Evolutionary conservation across 768 basidiomycete genomes (phyloP).

Genomic region (Kockovaella imperatae): DNA sequence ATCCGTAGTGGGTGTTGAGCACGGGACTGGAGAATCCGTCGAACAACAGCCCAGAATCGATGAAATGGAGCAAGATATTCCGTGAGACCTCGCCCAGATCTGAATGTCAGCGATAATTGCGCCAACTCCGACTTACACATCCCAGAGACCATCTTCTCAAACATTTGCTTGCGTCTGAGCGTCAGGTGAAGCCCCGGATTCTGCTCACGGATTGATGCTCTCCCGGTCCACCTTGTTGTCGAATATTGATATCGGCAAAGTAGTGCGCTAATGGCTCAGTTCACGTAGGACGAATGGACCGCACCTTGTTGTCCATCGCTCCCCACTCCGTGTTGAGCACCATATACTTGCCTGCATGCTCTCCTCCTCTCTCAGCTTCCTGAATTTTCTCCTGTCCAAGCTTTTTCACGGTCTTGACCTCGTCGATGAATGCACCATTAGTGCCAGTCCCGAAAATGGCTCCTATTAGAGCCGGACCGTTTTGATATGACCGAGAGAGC

Average conservation of each 20-base stretch:
- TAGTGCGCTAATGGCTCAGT: slow-evolving; percentile 54
- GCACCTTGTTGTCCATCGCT: slow-evolving; percentile 85
- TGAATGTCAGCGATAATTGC: slow-evolving; percentile 12
- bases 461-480: slow-evolving; percentile 73
- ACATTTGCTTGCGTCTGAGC: slow-evolving; percentile 64
- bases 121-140: slow-evolving; percentile 55
- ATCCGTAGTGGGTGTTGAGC: slow-evolving; percentile 84
- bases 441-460: slow-evolving; percentile 98
- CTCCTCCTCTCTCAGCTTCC: slow-evolving; percentile 43
- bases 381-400: slow-evolving; percentile 56
- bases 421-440: slow-evolving; percentile 94
- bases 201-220: slow-evolving; percentile 72
- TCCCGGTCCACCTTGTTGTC: slow-evolving; percentile 88
- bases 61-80: slow-evolving; percentile 69
- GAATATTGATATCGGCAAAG: slow-evolving; percentile 77
- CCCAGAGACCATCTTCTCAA: slow-evolving; percentile 97
- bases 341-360: slow-evolving; percentile 57
- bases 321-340: slow-evolving; percentile 98
- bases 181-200: not conserved
- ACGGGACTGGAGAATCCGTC: slow-evolving; percentile 61
- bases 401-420: slow-evolving; percentile 75
- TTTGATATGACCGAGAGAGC: slow-evolving; percentile 85
- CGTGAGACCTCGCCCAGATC: slow-evolving; percentile 88
- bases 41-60: slow-evolving; percentile 59
- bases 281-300: slow-evolving; percentile 27